Base-by-base conservation (phyloP, 306 rosid species). In the Cajanus cajan region DNA sequence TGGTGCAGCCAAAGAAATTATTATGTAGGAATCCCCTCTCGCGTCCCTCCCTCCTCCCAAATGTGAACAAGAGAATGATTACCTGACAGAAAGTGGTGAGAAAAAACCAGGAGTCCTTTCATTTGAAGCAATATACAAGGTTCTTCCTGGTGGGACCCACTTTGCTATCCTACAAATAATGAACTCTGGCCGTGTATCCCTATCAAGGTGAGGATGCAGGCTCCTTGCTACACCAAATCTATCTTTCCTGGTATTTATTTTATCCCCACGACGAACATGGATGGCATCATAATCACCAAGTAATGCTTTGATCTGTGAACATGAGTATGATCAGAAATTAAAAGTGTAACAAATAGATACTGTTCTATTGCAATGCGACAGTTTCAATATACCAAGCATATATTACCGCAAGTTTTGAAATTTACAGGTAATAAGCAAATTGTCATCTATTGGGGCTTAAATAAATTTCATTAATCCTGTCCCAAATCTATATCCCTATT, bases 241-340 rank as follows among this genome's bases (percentile, higher is more conserved):
- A 82, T 96, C 99, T 85, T 85, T 96, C 90, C 99, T 88, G 39
- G 90, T 96, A 83, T 91, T 96, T 78, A 96, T 79, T 85, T 88
- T 93, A 85, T 96, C 99, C 22, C 99, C 99, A 12, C 98, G 99
- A 69, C 98, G 98, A 80, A 93, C 99, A 86, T 96, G 99, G 70
- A 96, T 90, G 82, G 98, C 97, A 63, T 89, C 93, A 77, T 80
- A 80, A 72, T 80, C 83, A 63, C 83, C 83, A 63, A 80, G 83
- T 39, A 24, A 61, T 39, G 79, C 67, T 80, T 72, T 80, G 57
- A 80, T 63, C 83, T 80, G 79, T 16, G 48, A 80, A 74, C 13
- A 48, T 16, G 10, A 48, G 48, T 80, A 52, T 16, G 48, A 50
- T 62, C 10, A 72, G 43, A 37, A 72, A 72, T n/a, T 50, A 16